These are phyloP conservation scores for Petrea volubilis DNA, from an alignment of 257 asterid genomes.

Conservation along the genomic window DNA sequence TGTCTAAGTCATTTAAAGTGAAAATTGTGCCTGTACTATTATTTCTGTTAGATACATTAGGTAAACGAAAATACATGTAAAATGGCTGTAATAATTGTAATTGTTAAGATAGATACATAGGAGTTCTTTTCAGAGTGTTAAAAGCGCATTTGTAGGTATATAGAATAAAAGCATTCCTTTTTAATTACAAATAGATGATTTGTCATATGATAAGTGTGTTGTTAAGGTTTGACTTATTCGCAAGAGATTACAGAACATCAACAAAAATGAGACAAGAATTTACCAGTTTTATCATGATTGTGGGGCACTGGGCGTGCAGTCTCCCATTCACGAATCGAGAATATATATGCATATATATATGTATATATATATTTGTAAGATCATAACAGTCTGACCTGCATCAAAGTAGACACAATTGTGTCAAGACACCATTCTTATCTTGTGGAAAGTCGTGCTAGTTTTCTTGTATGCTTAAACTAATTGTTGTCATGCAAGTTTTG, in stretches of 20 bases:
- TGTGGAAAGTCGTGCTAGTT: constrained; percentile 12
- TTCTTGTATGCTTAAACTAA: not conserved
- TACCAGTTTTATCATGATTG: not conserved
- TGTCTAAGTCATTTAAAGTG: not conserved
- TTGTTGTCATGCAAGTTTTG: not conserved
- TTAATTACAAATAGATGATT: not conserved
- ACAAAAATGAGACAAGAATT: not conserved
- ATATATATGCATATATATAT: no score
- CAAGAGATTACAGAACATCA: no score
- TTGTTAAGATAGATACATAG: not conserved
- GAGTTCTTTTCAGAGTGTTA: not conserved
- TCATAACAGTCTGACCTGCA: not conserved
- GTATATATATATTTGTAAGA: no score
- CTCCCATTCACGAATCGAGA: not conserved
- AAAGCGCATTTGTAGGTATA: not conserved
- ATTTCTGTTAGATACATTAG: not conserved
- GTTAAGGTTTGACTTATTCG: not conserved
- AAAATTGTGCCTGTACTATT: not conserved
- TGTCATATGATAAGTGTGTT: not conserved
- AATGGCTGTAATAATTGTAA: not conserved
- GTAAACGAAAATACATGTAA: constrained; percentile 11
- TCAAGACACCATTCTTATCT: not conserved
- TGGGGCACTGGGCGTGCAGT: not conserved
- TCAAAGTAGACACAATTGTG: not conserved
- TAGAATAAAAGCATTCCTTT: not conserved